phyloP scores from a whole-genome alignment of 2,329 filamentous ascomycete species.

The Alternaria novae-zelandiae region DNA sequence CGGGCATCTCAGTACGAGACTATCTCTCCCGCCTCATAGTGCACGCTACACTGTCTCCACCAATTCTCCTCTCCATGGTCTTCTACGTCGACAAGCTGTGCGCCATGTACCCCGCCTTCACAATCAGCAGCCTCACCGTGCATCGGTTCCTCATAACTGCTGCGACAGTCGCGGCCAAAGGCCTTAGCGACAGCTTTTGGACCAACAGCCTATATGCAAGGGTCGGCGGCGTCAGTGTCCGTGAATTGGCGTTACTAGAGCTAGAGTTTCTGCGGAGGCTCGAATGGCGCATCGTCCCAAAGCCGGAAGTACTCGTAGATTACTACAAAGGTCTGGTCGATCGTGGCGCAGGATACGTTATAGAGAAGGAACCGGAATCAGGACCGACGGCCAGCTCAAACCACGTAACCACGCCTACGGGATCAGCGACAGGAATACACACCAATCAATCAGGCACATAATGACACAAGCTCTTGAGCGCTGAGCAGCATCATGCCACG shows the following conservation, averaged over 20 bases:
- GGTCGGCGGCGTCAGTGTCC: conserved; percentile 88
- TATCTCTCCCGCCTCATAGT: conserved; percentile 92
- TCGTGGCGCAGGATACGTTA: conserved; percentile 64
- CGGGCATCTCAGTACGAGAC: conserved; percentile 91
- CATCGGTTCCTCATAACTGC: conserved; percentile 97
- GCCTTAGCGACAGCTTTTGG: conserved; percentile 96
- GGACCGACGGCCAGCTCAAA: conserved; percentile 15
- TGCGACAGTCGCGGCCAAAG: conserved; percentile 94
- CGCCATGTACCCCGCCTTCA: conserved; percentile 90
- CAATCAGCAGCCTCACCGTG: conserved; percentile 93
- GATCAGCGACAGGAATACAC: conserved; percentile 30
- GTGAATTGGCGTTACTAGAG: conserved; percentile 88
- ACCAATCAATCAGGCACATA: conserved; percentile 27
- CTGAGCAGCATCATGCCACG: conserved; percentile 4
- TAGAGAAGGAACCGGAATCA: conserved; percentile 47
- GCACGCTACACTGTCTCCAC: conserved; percentile 90
- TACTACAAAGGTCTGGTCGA: conserved; percentile 90
- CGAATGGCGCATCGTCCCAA: conserved; percentile 96
- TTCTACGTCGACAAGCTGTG: conserved; percentile 98
- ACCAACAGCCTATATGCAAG: conserved; percentile 96
- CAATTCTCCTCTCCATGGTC: conserved; percentile 96
- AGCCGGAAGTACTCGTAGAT: conserved; percentile 89
- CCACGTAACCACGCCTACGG: conserved; percentile 17
- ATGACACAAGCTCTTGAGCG: conserved; percentile 4
- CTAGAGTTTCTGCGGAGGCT: conserved; percentile 91